phyloP scores from a whole-genome alignment of 352 stramenopile genomes.

The Globisporangium acanthophoron region DNA sequence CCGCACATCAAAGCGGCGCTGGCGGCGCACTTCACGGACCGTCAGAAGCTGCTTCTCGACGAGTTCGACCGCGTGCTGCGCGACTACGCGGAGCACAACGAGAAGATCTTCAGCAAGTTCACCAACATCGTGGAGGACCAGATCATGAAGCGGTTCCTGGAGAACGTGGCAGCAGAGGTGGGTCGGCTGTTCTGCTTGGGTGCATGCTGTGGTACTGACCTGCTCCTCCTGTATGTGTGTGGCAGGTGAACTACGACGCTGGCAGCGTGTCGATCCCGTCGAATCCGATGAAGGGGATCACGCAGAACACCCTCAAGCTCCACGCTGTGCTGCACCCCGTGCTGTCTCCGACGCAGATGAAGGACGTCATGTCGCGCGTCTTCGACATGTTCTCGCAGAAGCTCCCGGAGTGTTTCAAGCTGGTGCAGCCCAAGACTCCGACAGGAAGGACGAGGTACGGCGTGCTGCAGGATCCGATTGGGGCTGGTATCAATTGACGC shows the following conservation, averaged over 20 bases:
- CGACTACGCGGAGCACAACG: constrained; percentile 95
- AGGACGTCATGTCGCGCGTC: constrained; percentile 92
- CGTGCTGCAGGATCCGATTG: not conserved
- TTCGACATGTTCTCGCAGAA: constrained; percentile 89
- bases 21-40: constrained; percentile 91
- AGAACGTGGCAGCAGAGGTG: constrained; percentile 68
- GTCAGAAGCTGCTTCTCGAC: constrained; percentile 94
- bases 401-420: constrained; percentile 86
- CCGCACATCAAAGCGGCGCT: constrained; percentile 95
- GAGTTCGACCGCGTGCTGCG: constrained; percentile 94
- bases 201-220: not conserved
- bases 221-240: constrained; percentile 15
- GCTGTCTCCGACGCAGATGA: constrained; percentile 92
- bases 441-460: constrained; percentile 65
- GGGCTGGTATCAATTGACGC: not conserved
- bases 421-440: constrained; percentile 66
- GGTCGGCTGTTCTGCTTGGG: constrained; percentile 1
- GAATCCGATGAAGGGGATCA: constrained; percentile 91
- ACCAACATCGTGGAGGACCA: constrained; percentile 95
- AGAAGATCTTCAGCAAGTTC: constrained; percentile 98
- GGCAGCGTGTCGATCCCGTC: constrained; percentile 48
- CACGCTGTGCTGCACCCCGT: constrained; percentile 92
- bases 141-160: constrained; percentile 92
- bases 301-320: constrained; percentile 93
- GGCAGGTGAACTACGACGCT: constrained; percentile 64